Base-by-base conservation (phyloP, 345 rosid genomes). In the Mercurialis annua region DNA sequence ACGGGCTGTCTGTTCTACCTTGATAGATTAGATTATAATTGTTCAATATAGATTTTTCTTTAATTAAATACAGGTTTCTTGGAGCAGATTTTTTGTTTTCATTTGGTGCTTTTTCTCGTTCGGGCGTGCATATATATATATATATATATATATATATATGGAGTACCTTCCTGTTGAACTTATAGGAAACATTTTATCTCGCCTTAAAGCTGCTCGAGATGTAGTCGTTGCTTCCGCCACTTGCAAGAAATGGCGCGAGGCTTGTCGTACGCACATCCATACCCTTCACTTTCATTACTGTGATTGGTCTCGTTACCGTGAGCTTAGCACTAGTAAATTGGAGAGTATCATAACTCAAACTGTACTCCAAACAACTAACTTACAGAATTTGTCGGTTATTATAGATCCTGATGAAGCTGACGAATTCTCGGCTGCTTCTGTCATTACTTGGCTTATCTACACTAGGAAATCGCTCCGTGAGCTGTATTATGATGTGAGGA, bases 121-220 rank as follows among this genome's bases (percentile, higher is more conserved):
- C n/a, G n/a, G n/a, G n/a, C n/a, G n/a, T n/a, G n/a, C n/a, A n/a
- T n/a, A n/a, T n/a, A n/a, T n/a, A n/a, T n/a, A n/a, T n/a, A n/a
- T n/a, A n/a, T n/a, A n/a, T n/a, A n/a, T n/a, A n/a, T n/a, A n/a
- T n/a, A n/a, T n/a, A n/a, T n/a, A n/a, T 16, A 94, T 90, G 96
- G 96, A 90, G 72, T 74, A 86, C 62, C 86, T 94, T 71, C 97
- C 96, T 11, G 87, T 87, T 21, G 97, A 94, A 79, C 96, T 94
- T 24, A 78, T 91, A 68, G 97, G 99, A 47, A 89, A 89, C 72
- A 87, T 94, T 66, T 72, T 90, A 34, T 90, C 94, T 23, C 83
- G 76, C 34, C 90, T 93, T 29, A 80, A 77, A 30, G 90, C 91
- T 49, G 98, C 97, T 5, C 78, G 95, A 2, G 97, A 89, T 70